These are phyloP conservation scores for Aureobasidium sp. DNA, from an alignment of 2,329 filamentous ascomycete species.

Conservation along the genomic window DNA sequence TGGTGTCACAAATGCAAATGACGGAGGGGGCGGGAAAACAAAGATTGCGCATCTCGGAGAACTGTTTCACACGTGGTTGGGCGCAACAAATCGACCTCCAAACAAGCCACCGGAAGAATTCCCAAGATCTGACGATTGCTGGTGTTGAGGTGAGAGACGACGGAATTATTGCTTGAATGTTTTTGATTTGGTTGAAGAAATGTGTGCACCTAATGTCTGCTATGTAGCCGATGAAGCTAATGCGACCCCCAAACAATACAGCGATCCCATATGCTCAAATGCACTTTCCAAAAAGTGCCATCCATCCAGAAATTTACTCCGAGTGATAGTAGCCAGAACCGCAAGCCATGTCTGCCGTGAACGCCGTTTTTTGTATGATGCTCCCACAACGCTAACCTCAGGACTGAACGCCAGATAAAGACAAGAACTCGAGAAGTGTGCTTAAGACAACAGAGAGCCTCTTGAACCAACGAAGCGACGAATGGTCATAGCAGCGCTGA, in stretches of 20 bases:
- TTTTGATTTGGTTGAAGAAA: neutral
- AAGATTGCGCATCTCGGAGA: neutral
- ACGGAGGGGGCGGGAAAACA: neutral
- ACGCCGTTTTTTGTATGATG: conserved; percentile 5
- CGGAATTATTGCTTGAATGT: neutral
- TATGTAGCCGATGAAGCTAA: neutral
- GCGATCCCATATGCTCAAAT: neutral
- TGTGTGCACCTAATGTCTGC: neutral
- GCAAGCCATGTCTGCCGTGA: neutral
- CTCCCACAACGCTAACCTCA: neutral
- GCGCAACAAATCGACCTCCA: neutral
- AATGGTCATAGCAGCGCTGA: conserved; percentile 26
- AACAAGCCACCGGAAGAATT: neutral
- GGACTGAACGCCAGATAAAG: neutral
- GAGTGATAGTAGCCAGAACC: neutral
- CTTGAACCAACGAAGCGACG: conserved; percentile 24
- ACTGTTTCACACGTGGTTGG: conserved; percentile 2
- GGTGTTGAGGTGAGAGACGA: too few species aligned
- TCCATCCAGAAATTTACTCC: neutral
- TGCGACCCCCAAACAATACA: neutral
- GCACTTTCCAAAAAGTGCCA: neutral
- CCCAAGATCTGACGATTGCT: too few species aligned
- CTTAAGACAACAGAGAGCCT: conserved; percentile 13
- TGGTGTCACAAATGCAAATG: neutral
- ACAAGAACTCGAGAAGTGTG: neutral